Base-by-base conservation (phyloP, 2,329 filamentous ascomycete genomes). In the Cercospora sp. region DNA sequence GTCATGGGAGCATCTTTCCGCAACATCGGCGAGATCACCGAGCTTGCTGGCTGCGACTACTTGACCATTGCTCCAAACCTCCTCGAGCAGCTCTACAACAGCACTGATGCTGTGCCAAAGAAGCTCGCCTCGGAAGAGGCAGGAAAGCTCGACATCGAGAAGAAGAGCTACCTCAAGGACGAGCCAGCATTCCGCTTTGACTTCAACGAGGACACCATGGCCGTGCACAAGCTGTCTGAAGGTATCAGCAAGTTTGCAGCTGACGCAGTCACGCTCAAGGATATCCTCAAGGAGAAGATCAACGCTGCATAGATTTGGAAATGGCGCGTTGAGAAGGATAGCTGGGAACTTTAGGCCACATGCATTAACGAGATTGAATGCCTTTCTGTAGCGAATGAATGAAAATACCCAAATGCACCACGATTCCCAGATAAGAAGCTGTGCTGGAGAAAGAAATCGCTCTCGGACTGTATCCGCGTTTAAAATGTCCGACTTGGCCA, bases 201-300 rank as follows among this genome's bases (percentile, higher is more conserved):
- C 84, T 97, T 99, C 90, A 99, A 99, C 88, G 95, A 99, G 88
- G 93, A 99, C 79, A 91, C 94, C 82, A 99, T 99, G 95, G 95
- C 92, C 72, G 93, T 97, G 74, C 94, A 98, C 90, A 99, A 99
- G 91, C 90, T 99, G 77, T 92, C 94, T 71, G 95, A 99, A 85
- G 95, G 95, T 84, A 99, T 99, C 87, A 96, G 92, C 87, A 97
- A 97, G 86, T 99, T 99, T 79, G 94, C 95, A 68, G 95, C 95
- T 75, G 95, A 99, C 79, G 94, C 95, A 75, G 85, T 94, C 74
- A 97, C 93, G 69, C 90, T 99, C 77, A 98, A 98, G 91, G 87
- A 88, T 73, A 94, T 97, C 78, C 87, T 99, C 79, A 90, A 90
- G 87, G 83, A 89, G 84, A 98, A 97, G 92, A 87, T 98, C 76